Percentiles rank a stretch among this genome's conserved stretches.
phyloP scores from a whole-genome alignment of 257 asterid species.

The Paraleonurus japonicus region DNA sequence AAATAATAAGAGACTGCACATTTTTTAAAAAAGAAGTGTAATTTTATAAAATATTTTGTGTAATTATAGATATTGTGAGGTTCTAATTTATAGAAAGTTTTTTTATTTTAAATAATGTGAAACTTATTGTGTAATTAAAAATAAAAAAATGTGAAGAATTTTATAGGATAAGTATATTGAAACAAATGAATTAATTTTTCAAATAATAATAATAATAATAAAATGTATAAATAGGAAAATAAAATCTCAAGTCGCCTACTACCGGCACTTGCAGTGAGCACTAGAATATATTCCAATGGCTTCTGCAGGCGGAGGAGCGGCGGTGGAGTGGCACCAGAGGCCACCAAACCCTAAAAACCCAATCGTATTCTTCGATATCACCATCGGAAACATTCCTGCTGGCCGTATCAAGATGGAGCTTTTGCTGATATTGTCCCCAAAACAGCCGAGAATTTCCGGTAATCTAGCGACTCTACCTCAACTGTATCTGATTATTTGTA shows the following conservation, averaged over 20 bases:
- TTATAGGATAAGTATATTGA: too few species aligned
- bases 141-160: too few species aligned
- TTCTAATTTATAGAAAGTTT: too few species aligned
- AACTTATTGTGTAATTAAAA: too few species aligned
- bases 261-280: neutral
- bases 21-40: too few species aligned
- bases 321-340: slow-evolving; percentile 95
- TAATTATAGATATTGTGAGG: too few species aligned
- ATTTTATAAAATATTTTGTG: too few species aligned
- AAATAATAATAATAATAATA: neutral
- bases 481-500: neutral
- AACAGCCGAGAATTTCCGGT: slow-evolving; percentile 96
- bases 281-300: slow-evolving; percentile 24
- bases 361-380: slow-evolving; percentile 83
- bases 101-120: too few species aligned
- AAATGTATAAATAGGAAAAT: neutral
- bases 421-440: slow-evolving; percentile 89
- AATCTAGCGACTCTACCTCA: neutral
- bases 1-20: too few species aligned
- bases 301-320: slow-evolving; percentile 38
- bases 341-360: slow-evolving; percentile 93
- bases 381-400: slow-evolving; percentile 86
- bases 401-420: slow-evolving; percentile 98
- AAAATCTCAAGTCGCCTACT: neutral
- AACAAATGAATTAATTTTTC: too few species aligned